Evolutionary conservation across 1,284 basidiomycete genomes (phyloP), one percentile per base, ranked within the genome.

Genomic region (Malassezia furfur): DNA sequence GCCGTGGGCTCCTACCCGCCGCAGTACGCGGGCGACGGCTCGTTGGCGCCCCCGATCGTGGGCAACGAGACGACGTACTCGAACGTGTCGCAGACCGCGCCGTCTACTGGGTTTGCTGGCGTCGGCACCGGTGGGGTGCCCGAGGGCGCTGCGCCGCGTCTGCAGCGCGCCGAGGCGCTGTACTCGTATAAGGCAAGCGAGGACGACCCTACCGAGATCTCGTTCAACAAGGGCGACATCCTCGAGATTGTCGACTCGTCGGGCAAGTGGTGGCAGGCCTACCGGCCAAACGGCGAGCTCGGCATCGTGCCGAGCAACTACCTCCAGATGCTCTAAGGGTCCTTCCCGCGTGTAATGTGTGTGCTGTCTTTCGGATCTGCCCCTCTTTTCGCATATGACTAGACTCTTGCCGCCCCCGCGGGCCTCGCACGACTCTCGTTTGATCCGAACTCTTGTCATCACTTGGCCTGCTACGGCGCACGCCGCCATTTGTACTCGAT

Each of bases 131-230:
- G 51, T 28, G 32, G 31, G 25, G 28, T 36, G 51, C 17, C n/a
- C 17, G 60, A 2, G 57, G 56, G 22, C 62, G 64, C 12, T 15
- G 32, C 12, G 64, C 66, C 48, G 68, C 70, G 57, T 60, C 66
- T 85, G 86, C 78, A 86, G 82, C 73, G 89, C 88, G 37, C 87
- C 87, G 55, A 57, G 68, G 90, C 89, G 14, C 78, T 91, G 50
- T 93, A 91, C 78, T 82, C 86, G 47, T 93, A 98, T 79, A 83
- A 83, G 56, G 93, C 91, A 31, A 89, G 86, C 9, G 80, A 87
- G 17, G 91, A 96, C 62, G 93, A 98, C 76, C 88, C 91, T 9
- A 94, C 89, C 70, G 94, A 98, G 78, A 87, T 98, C 48, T 88
- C 87, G 43, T 96, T 98, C 76, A 75, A 79, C 54, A 96, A 96